Evolutionary conservation across 2,329 filamentous ascomycete genomes (phyloP).

Genomic region (Dothiorella sarmentorum): DNA sequence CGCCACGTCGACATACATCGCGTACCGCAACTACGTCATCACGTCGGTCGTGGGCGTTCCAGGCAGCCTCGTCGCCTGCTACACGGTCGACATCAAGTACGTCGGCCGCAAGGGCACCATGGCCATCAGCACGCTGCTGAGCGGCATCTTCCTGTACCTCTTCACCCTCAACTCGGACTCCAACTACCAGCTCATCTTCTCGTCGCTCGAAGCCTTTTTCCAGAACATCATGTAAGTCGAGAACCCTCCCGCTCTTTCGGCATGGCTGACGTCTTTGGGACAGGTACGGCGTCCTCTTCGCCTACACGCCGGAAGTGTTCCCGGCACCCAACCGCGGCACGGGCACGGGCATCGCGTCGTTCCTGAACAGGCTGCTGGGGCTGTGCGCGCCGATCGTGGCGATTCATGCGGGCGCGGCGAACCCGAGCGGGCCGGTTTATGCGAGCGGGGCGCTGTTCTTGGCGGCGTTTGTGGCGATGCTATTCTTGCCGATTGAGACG

Average conservation of each 20-base stretch:
- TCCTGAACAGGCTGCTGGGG: constrained; percentile 66
- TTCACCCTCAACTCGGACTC: constrained; percentile 59
- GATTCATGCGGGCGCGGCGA: constrained; percentile 36
- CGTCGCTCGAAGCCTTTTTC: constrained; percentile 66
- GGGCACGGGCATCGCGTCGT: constrained; percentile 68
- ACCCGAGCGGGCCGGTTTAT: constrained; percentile 43
- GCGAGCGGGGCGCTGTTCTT: constrained; percentile 43
- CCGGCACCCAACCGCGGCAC: constrained; percentile 69
- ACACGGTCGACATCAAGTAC: constrained; percentile 67
- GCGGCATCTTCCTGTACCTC: constrained; percentile 65
- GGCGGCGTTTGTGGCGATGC: constrained; percentile 42
- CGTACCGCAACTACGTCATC: constrained; percentile 80
- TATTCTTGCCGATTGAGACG: constrained; percentile 43
- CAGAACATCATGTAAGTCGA: constrained; percentile 42
- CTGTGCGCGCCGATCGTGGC: constrained; percentile 68
- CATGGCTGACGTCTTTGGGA: too few species aligned
- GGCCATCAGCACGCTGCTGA: constrained; percentile 63
- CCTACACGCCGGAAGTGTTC: constrained; percentile 75
- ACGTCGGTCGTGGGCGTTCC: constrained; percentile 74
- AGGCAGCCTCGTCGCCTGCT: constrained; percentile 71
- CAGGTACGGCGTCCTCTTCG: constrained; percentile 67
- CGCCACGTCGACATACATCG: constrained; percentile 29
- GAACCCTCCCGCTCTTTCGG: neutral
- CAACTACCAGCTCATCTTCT: constrained; percentile 60
- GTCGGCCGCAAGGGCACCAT: constrained; percentile 71